Evolutionary conservation across 2,329 filamentous ascomycete species (phyloP).

Genomic region (Alternaria rosae): DNA sequence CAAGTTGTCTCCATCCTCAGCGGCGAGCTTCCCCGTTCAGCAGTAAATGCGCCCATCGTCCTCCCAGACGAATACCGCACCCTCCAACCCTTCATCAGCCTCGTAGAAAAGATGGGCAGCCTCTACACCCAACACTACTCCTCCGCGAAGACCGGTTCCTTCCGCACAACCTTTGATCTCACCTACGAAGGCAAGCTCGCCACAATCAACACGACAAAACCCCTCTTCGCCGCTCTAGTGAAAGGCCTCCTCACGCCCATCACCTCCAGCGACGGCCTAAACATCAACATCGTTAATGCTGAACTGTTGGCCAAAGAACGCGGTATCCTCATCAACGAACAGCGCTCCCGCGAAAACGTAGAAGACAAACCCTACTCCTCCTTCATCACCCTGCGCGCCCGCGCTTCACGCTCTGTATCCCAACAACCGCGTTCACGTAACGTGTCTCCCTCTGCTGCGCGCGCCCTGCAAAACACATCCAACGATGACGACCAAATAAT

Average conservation of each 20-base stretch:
- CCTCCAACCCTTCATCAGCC: slow-evolving; percentile 75
- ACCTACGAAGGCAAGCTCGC: slow-evolving; percentile 80
- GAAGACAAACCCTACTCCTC: slow-evolving; percentile 72
- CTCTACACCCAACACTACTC: slow-evolving; percentile 80
- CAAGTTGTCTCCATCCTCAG: slow-evolving; percentile 77
- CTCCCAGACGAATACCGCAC: slow-evolving; percentile 81
- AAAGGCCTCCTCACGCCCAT: slow-evolving; percentile 77
- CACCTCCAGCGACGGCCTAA: slow-evolving; percentile 68
- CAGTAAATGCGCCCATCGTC: slow-evolving; percentile 83
- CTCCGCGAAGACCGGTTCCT: slow-evolving; percentile 49
- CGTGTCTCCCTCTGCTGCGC: slow-evolving; percentile 39
- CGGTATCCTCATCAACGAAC: slow-evolving; percentile 79
- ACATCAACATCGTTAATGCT: slow-evolving; percentile 86
- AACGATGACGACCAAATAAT: slow-evolving; percentile 60
- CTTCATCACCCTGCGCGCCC: slow-evolving; percentile 72
- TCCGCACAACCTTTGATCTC: slow-evolving; percentile 75
- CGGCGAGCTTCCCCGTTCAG: slow-evolving; percentile 75
- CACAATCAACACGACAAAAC: slow-evolving; percentile 75
- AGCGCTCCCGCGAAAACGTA: slow-evolving; percentile 66
- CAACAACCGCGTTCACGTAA: slow-evolving; percentile 32
- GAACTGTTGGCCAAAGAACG: slow-evolving; percentile 77
- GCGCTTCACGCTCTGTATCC: slow-evolving; percentile 50
- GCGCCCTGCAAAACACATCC: slow-evolving; percentile 11
- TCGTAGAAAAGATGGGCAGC: slow-evolving; percentile 80
- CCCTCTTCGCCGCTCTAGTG: slow-evolving; percentile 78